phyloP scores from a whole-genome alignment of 1,284 basidiomycete genomes.

The Rhodotorula sp. region DNA sequence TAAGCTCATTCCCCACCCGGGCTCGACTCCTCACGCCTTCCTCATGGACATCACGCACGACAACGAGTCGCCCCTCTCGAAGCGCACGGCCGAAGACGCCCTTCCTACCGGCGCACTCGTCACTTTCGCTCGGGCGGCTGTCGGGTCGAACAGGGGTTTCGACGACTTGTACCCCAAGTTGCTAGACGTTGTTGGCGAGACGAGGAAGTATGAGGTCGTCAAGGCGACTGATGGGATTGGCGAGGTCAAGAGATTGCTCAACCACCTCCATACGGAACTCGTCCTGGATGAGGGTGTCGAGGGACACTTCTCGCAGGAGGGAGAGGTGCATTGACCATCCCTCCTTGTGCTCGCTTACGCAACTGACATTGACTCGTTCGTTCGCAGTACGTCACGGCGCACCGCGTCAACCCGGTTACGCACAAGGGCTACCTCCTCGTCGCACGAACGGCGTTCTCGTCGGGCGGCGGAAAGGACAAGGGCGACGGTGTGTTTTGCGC shows the following conservation, averaged over 20 bases:
- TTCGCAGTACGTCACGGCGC: conserved; percentile 79
- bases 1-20: conserved; percentile 72
- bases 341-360: too few relatives aligned
- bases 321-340: conserved; percentile 63
- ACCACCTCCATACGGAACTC: conserved; percentile 86
- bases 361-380: not conserved
- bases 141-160: conserved; percentile 91
- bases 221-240: conserved; percentile 59
- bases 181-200: conserved; percentile 79
- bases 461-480: conserved; percentile 54
- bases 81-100: conserved; percentile 86
- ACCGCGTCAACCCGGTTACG: conserved; percentile 83
- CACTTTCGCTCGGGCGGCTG: conserved; percentile 78
- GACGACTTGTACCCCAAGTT: conserved; percentile 94
- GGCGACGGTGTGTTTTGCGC: conserved; percentile 56
- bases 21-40: conserved; percentile 82
- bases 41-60: conserved; percentile 94
- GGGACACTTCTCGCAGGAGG: conserved; percentile 92
- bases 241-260: conserved; percentile 75
- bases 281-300: conserved; percentile 74
- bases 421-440: conserved; percentile 88
- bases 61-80: conserved; percentile 84
- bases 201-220: conserved; percentile 67
- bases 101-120: conserved; percentile 86
- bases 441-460: conserved; percentile 82